Conservation (phyloP, 495 filamentous ascomycete genomes). For the Hypoxylon crocopeplum region DNA sequence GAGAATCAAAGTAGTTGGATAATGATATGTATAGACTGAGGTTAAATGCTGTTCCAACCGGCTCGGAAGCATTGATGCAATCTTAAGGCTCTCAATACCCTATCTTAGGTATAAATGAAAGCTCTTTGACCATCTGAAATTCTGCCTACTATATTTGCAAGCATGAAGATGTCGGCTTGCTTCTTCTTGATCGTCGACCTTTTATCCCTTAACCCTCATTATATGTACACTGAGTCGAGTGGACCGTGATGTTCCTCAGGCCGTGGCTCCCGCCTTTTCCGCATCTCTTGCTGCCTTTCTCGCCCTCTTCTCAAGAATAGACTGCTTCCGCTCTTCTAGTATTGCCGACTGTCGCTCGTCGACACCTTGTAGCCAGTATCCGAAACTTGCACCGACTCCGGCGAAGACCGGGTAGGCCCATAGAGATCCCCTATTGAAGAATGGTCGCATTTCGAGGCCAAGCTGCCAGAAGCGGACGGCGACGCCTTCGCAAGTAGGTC, state of each 20-base stretch:
- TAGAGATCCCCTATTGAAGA: slow-evolving; percentile 77
- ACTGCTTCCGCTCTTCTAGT: slow-evolving; percentile 74
- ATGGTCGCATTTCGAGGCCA: slow-evolving; percentile 96
- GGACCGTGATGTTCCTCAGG: slow-evolving; percentile 18
- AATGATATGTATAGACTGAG: slow-evolving; percentile 12
- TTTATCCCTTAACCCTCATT: slow-evolving; percentile 12
- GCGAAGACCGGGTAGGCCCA: slow-evolving; percentile 94
- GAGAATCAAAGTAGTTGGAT: slow-evolving; percentile 14
- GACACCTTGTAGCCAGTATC: slow-evolving; percentile 93
- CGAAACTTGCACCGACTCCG: slow-evolving; percentile 84
- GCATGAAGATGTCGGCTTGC: slow-evolving; percentile 11
- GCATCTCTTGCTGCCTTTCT: slow-evolving; percentile 70
- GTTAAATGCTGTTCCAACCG: not conserved
- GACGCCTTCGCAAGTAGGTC: slow-evolving; percentile 65
- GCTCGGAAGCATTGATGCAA: not conserved
- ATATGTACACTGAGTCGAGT: slow-evolving; percentile 31
- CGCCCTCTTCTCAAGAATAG: slow-evolving; percentile 86
- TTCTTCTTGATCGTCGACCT: slow-evolving; percentile 7
- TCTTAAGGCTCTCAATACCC: slow-evolving; percentile 8
- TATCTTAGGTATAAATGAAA: slow-evolving; percentile 2
- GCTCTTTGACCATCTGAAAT: slow-evolving; percentile 5
- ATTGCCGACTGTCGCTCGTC: slow-evolving; percentile 77
- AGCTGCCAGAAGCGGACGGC: slow-evolving; percentile 93
- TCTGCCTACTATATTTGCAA: slow-evolving; percentile 2
- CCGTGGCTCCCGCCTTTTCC: slow-evolving; percentile 39